Evolutionary conservation across 352 stramenopile genomes (phyloP), one percentile per base, ranked within the genome.

Genomic region (Plasmopara halstedii): DNA sequence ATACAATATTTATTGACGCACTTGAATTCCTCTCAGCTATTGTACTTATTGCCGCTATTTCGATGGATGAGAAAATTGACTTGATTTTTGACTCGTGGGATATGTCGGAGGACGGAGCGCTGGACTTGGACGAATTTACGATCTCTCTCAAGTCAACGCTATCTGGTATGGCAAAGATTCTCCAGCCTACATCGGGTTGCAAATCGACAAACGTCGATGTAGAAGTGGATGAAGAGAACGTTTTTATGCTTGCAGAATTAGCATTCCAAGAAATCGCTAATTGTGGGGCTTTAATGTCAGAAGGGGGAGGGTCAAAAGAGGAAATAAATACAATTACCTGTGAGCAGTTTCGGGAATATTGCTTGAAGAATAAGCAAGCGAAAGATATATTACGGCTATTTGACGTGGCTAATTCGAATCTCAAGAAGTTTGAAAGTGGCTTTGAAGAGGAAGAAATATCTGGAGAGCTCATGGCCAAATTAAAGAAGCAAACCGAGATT

Each of bases 81-180:
- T 55, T 91, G 52, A 37, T 93, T 6, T 91, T 89, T 51, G 82
- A 93, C 48, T 88, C 79, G 39, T 91, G 77, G 78, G 82, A 91
- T 51, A 88, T 93, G 76, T 93, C 79, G 0, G 76, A 89, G 43
- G 79, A 90, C 23, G 75, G 72, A 23, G 70, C 64, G 40, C 50
- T 93, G 45, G 74, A 90, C 42, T 49, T 93, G 25, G 81, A 89
- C 25, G 79, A 93, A 50, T 80, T 89, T 45, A 88, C 74, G n/a
- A 89, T 93, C 45, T 90, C 81, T 15, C 62, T 93, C 25, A 93
- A 93, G 59, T 93, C 81, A 32, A 90, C 81, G 13, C 53, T 93
- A 23, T 56, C 67, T 7, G 81, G 81, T 6, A 57, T 93, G 19
- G 41, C 56, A 7, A 87, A 89, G 40, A 78, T 90, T 21, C 39